phyloP scores from a whole-genome alignment of 2,329 filamentous ascomycete species.

The Hypoxylon sp. region DNA sequence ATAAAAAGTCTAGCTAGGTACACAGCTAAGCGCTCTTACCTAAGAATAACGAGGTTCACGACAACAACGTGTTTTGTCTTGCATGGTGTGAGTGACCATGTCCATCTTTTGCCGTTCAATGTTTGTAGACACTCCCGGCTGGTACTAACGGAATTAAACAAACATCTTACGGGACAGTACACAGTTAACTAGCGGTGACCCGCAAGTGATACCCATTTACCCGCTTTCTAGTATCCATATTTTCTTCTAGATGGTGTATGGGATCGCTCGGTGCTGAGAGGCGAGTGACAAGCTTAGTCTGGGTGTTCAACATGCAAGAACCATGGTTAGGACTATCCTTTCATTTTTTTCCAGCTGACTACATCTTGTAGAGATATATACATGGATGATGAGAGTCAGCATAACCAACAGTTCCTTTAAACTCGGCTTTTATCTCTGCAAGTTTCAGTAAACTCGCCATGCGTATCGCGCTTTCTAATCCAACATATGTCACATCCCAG shows the following conservation, averaged over 20 bases:
- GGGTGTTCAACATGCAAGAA: background rate
- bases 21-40: background rate
- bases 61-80: background rate
- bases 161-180: too few species aligned
- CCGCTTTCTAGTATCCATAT: background rate
- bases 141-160: too few species aligned
- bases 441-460: constrained; percentile 14
- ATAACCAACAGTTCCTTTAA: constrained; percentile 8
- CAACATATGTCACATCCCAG: constrained; percentile 24
- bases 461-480: constrained; percentile 36
- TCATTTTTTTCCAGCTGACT: constrained; percentile 6
- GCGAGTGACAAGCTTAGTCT: background rate
- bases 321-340: background rate
- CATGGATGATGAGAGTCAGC: constrained; percentile 13
- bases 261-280: background rate
- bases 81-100: too few species aligned
- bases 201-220: background rate
- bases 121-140: too few species aligned
- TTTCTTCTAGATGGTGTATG: background rate
- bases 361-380: constrained; percentile 12
- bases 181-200: background rate
- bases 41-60: constrained; percentile 32
- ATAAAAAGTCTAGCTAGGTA: background rate
- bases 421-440: constrained; percentile 13
- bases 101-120: too few species aligned